Base-by-base conservation (phyloP, 2,329 filamentous ascomycete genomes). In the Venturia asperata region DNA sequence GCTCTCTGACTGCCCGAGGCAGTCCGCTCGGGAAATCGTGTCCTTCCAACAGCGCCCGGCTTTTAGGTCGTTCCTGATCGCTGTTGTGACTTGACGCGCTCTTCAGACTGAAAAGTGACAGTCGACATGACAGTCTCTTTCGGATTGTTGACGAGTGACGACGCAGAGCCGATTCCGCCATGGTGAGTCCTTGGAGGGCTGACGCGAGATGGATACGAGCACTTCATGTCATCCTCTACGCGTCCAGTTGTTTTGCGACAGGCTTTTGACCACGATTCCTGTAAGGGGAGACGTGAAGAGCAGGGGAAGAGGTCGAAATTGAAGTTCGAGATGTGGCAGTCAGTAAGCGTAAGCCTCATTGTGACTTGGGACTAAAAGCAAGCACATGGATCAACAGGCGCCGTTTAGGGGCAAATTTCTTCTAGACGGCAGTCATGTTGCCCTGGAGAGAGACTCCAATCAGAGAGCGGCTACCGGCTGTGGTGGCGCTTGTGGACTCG, bases 51-150 rank as follows among this genome's bases (percentile, higher is more conserved):
- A 64, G 30, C 5, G 43, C 47, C 21, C 63, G 47, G 52, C 47
- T 56, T 43, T 64, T 64, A 3, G 63, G 63, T 60, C 63, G 30
- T 47, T 64, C 63, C n/a, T 64, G 30, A 24, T 42, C 37, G 43
- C 30, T 39, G 21, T 60, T 41, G 47, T 58, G 47, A 37, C 24
- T 56, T 21, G 63, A 60, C 30, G 34, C 24, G 43, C 63, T 37
- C 37, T 58, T 58, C 30, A 58, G 30, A 37, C 49, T 21, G n/a
- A 64, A 43, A 7, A 64, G 34, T 27, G 42, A 45, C 19, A 58
- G 34, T 7, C 49, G 30, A 52, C 63, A 64, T 30, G 49, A 64
- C 17, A 64, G 19, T 61, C 60, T 43, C 9, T 39, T 7, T 61
- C 60, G 60, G 15, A 61, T 24, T 27, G 60, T 27, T 27, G 60